Evolutionary conservation across 805 yeast genomes (phyloP).

Genomic region (Danielozyma ontarioensis): DNA sequence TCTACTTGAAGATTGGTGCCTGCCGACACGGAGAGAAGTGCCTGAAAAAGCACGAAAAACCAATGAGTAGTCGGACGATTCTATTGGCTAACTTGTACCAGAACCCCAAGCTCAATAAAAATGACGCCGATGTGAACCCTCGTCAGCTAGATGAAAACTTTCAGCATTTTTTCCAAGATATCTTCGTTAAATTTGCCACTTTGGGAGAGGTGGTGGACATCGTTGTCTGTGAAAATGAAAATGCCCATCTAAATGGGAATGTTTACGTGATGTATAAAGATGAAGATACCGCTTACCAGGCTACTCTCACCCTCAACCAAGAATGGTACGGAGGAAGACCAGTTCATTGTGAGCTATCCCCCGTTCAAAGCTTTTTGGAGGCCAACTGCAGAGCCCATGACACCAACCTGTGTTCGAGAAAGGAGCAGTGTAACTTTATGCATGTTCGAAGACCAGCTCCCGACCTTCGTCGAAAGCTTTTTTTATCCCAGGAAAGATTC

Average conservation of each 20-base stretch:
- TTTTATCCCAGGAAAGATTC: conserved; percentile 33
- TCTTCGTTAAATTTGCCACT: conserved; percentile 55
- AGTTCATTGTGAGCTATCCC: conserved; percentile 71
- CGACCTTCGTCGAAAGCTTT: conserved; percentile 37
- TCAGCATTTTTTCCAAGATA: conserved; percentile 64
- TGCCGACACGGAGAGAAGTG: conserved; percentile 92
- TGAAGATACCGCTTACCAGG: conserved; percentile 54
- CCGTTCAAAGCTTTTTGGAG: conserved; percentile 64
- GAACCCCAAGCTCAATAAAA: conserved; percentile 47
- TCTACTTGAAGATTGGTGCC: conserved; percentile 81
- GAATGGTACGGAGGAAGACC: conserved; percentile 84
- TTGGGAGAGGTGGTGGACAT: conserved; percentile 54
- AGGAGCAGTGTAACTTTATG: conserved; percentile 81
- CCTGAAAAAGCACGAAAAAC: conserved; percentile 65
- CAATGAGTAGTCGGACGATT: conserved; percentile 59
- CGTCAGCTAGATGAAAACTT: conserved; percentile 43
- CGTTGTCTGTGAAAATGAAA: conserved; percentile 77
- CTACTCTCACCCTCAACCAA: conserved; percentile 58
- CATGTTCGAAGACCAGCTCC: conserved; percentile 60
- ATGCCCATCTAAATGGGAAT: conserved; percentile 80
- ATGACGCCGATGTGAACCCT: conserved; percentile 24
- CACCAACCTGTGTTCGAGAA: conserved; percentile 62
- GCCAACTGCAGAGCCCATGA: conserved; percentile 75
- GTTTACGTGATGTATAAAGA: conserved; percentile 64
- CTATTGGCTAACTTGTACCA: conserved; percentile 61